phyloP scores from a whole-genome alignment of 176 grass and related monocot species.

The Oryza meyeriana region DNA sequence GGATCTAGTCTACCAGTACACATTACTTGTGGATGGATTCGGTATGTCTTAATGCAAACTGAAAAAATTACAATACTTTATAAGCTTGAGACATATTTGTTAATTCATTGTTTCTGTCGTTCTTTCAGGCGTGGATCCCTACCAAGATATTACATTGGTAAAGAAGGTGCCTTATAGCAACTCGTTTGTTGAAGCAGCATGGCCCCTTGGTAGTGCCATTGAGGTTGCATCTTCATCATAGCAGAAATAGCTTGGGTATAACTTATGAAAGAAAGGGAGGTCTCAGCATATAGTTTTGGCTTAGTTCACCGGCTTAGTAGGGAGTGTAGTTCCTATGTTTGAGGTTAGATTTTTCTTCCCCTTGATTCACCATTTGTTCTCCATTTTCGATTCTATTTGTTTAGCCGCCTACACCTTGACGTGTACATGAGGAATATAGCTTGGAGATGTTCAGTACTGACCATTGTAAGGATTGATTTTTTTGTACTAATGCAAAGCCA shows the following conservation, averaged over 20 bases:
- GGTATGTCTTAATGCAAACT: conserved; percentile 50
- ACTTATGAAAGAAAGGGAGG: conserved; percentile 12
- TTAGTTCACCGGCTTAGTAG: conserved; percentile 42
- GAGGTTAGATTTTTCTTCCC: conserved; percentile 37
- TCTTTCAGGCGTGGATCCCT: conserved; percentile 65
- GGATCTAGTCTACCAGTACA: conserved; percentile 99
- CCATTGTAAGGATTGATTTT: conserved; percentile 29
- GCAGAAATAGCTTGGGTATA: conserved; percentile 30
- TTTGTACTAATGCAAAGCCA: conserved; percentile 24
- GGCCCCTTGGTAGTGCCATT: conserved; percentile 96
- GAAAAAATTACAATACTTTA: neutral
- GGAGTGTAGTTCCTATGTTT: conserved; percentile 43
- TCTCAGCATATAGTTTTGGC: conserved; percentile 44
- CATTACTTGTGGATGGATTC: conserved; percentile 93
- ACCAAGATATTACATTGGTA: conserved; percentile 94
- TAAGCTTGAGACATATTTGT: neutral
- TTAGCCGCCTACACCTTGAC: conserved; percentile 37
- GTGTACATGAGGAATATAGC: conserved; percentile 44
- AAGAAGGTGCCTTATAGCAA: conserved; percentile 78
- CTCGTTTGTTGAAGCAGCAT: conserved; percentile 85
- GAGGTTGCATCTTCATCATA: conserved; percentile 85
- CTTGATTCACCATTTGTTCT: conserved; percentile 42
- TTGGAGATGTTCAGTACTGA: conserved; percentile 12
- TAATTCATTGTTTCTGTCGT: conserved; percentile 3
- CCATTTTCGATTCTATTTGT: conserved; percentile 49